Conservation (phyloP, 768 basidiomycete genomes). For the Imleria badia region DNA sequence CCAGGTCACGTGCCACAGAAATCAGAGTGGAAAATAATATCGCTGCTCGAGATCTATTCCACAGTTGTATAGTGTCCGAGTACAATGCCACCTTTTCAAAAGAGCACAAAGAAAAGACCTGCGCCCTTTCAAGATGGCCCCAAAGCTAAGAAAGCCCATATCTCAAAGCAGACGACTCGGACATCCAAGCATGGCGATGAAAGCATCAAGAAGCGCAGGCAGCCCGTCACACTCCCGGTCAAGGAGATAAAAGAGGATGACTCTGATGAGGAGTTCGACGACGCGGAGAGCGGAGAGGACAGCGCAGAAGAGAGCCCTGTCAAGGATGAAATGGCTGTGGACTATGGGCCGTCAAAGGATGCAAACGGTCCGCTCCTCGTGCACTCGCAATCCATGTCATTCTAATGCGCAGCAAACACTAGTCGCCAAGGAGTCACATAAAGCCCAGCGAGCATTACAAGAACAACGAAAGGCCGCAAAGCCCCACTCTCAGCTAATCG, state of each 20-base stretch:
- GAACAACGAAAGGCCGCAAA: slow-evolving; percentile 75
- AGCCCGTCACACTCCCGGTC: slow-evolving; percentile 50
- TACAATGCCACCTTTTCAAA: slow-evolving; percentile 43
- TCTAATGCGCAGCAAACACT: slow-evolving; percentile 2
- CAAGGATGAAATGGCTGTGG: slow-evolving; percentile 35
- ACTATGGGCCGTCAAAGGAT: slow-evolving; percentile 42
- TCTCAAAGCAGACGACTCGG: slow-evolving; percentile 36
- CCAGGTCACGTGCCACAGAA: slow-evolving; percentile 20
- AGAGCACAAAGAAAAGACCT: slow-evolving; percentile 50
- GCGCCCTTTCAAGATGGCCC: slow-evolving; percentile 48
- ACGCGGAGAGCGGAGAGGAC: slow-evolving; percentile 33
- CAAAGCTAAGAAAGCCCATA: slow-evolving; percentile 52
- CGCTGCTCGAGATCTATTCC: not conserved
- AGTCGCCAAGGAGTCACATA: slow-evolving; percentile 71
- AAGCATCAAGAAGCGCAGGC: slow-evolving; percentile 55
- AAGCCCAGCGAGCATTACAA: slow-evolving; percentile 62
- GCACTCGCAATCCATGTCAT: not conserved
- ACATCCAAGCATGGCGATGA: slow-evolving; percentile 26
- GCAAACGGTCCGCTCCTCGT: slow-evolving; percentile 51
- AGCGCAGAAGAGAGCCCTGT: slow-evolving; percentile 13
- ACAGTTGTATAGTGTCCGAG: not conserved
- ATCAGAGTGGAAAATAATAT: slow-evolving; percentile 3
- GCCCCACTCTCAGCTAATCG: slow-evolving; percentile 69
- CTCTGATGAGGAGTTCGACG: slow-evolving; percentile 37
- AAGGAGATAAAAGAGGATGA: slow-evolving; percentile 36